A percentile compares a stretch with the other conserved stretches of the same genome.
Evolutionary conservation across 2,329 filamentous ascomycete species (phyloP).

Genomic region (Bisporella sp.): DNA sequence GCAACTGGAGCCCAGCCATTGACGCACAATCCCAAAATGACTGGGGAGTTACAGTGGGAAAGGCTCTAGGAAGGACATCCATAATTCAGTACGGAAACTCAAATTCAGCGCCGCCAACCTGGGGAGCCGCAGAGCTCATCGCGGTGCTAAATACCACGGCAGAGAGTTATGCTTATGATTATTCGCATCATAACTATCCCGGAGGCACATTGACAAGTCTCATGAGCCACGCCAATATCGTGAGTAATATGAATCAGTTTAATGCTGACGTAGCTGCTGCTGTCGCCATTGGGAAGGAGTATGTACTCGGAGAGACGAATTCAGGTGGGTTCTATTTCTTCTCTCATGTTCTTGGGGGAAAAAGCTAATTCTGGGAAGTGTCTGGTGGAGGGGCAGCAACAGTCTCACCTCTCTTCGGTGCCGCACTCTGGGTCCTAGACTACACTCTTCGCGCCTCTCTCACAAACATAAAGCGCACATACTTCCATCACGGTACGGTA

Average conservation of each 20-base stretch:
- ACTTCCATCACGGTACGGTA: slow-evolving; percentile 25
- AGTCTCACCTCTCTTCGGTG: slow-evolving; percentile 22
- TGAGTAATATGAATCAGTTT: slow-evolving; percentile 16
- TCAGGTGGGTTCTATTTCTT: slow-evolving; percentile 31
- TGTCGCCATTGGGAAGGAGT: slow-evolving; percentile 16
- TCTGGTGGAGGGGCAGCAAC: slow-evolving; percentile 20
- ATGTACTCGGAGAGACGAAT: slow-evolving; percentile 25
- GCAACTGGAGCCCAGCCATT: slow-evolving; percentile 18
- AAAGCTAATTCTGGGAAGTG: slow-evolving; percentile 4
- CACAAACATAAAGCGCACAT: slow-evolving; percentile 17
- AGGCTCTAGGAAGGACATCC: slow-evolving; percentile 7
- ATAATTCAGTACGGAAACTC: slow-evolving; percentile 25
- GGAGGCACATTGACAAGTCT: slow-evolving; percentile 29
- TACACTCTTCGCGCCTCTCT: slow-evolving; percentile 15
- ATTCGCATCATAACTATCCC: slow-evolving; percentile 29
- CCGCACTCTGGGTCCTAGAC: slow-evolving; percentile 23
- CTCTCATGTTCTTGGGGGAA: too few species aligned
- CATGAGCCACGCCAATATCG: slow-evolving; percentile 23
- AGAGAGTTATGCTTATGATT: slow-evolving; percentile 20
- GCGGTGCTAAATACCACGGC: slow-evolving; percentile 15
- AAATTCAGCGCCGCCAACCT: slow-evolving; percentile 20
- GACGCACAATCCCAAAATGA: slow-evolving; percentile 21
- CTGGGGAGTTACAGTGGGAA: slow-evolving; percentile 19
- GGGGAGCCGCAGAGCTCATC: slow-evolving; percentile 22
- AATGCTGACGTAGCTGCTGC: slow-evolving; percentile 18